These are phyloP conservation scores for Tirmania nivea DNA, from an alignment of 495 filamentous ascomycete genomes.

Conservation along the genomic window DNA sequence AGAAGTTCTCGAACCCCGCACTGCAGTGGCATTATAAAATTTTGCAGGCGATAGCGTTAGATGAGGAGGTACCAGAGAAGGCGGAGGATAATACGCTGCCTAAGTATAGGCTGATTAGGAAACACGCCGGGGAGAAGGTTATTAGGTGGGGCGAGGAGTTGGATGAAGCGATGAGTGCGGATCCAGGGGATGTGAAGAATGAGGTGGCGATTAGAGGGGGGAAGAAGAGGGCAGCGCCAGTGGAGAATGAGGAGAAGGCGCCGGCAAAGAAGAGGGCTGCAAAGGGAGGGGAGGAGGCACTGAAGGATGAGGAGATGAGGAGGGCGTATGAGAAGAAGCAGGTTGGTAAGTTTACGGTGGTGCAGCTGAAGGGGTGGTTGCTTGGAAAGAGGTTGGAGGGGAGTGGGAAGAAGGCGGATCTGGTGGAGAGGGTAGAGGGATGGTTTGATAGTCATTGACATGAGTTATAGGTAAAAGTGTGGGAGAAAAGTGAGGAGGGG, in stretches of 20 bases:
- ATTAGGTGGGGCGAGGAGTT: constrained; percentile 53
- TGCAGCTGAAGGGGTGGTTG: constrained; percentile 47
- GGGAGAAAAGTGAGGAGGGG: no score
- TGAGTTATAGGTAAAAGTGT: no score
- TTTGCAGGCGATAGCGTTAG: constrained; percentile 73
- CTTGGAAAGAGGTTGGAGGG: constrained; percentile 35
- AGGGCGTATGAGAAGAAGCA: constrained; percentile 34
- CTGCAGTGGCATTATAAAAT: constrained; percentile 98
- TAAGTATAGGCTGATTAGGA: constrained; percentile 64
- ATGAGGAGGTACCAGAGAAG: constrained; percentile 68
- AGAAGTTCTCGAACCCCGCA: constrained; percentile 78
- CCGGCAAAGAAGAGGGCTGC: constrained; percentile 30
- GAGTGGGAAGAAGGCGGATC: constrained; percentile 53
- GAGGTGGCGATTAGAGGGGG: constrained; percentile 28
- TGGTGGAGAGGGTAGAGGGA: constrained; percentile 57
- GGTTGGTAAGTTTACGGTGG: constrained; percentile 49
- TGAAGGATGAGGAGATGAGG: constrained; percentile 35
- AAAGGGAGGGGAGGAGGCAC: neutral
- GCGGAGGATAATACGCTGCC: constrained; percentile 70
- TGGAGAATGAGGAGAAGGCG: constrained; percentile 16
- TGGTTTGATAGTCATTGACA: constrained; percentile 21
- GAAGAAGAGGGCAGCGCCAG: constrained; percentile 18
- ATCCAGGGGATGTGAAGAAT: constrained; percentile 12
- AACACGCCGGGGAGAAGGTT: constrained; percentile 58
- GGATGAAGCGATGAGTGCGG: constrained; percentile 25